These are phyloP conservation scores for Hippophae gyantsensis DNA, from an alignment of 306 rosid genomes.

Conservation along the genomic window DNA sequence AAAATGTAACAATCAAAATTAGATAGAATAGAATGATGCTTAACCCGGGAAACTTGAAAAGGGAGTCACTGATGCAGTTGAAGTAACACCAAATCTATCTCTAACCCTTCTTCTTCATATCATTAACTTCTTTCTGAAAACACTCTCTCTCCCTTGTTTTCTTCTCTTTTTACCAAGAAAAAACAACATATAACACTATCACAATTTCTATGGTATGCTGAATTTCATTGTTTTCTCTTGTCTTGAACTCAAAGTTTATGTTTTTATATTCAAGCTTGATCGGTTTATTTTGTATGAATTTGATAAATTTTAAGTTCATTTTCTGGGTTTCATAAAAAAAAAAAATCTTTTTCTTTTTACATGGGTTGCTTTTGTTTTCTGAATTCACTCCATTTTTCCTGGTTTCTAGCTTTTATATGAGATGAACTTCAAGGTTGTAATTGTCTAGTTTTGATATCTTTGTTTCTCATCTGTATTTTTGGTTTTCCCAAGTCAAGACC, in stretches of 20 bases:
- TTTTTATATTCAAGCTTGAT: neutral
- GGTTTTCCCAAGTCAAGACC: too few relatives aligned
- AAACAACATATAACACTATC: constrained; percentile 1
- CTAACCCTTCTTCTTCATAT: constrained; percentile 10
- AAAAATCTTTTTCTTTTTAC: too few relatives aligned
- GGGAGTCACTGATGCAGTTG: constrained; percentile 30
- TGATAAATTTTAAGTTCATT: too few relatives aligned
- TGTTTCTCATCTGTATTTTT: too few relatives aligned
- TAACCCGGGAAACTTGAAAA: constrained; percentile 30
- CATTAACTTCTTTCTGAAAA: neutral
- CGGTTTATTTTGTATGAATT: too few relatives aligned
- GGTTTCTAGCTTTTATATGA: too few relatives aligned
- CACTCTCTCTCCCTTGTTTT: neutral
- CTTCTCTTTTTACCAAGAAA: constrained; percentile 7
- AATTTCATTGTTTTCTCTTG: constrained; percentile 1
- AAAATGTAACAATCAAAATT: neutral
- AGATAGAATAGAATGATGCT: constrained; percentile 13
- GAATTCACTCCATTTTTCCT: too few relatives aligned
- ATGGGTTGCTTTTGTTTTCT: too few relatives aligned
- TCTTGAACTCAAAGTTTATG: constrained; percentile 9
- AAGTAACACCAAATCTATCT: constrained; percentile 27
- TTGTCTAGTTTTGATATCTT: too few relatives aligned
- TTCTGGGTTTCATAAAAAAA: too few relatives aligned
- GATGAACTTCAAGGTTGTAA: too few relatives aligned
- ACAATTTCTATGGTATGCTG: constrained; percentile 11